phyloP scores from a whole-genome alignment of 2,329 filamentous ascomycete genomes.

The Penicillium rolfsii region DNA sequence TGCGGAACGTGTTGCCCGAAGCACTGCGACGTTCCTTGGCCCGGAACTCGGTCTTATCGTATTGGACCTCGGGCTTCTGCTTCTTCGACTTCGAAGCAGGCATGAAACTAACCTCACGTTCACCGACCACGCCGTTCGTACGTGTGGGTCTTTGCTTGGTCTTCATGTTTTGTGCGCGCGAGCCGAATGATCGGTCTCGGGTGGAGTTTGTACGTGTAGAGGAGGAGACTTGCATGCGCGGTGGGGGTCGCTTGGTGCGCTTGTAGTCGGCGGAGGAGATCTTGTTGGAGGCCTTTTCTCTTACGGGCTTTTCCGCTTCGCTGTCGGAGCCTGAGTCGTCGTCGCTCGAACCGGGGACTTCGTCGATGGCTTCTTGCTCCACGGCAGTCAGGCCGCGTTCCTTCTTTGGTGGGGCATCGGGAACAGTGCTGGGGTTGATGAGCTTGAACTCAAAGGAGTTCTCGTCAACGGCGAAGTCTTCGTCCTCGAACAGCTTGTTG shows the following conservation, averaged over 20 bases:
- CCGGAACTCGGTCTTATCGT: constrained; percentile 30
- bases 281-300: constrained; percentile 44
- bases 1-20: constrained; percentile 53
- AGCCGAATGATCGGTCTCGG: constrained; percentile 61
- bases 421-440: constrained; percentile 82
- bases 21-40: constrained; percentile 53
- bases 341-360: constrained; percentile 49
- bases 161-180: constrained; percentile 54
- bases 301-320: constrained; percentile 35
- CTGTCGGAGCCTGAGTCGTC: constrained; percentile 41
- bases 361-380: constrained; percentile 63
- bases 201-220: constrained; percentile 50
- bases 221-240: constrained; percentile 62
- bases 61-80: constrained; percentile 27
- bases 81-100: constrained; percentile 52
- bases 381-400: constrained; percentile 63
- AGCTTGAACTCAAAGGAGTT: constrained; percentile 81
- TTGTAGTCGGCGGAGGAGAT: constrained; percentile 61
- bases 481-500: constrained; percentile 84
- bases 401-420: constrained; percentile 34
- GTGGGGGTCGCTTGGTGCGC: constrained; percentile 53
- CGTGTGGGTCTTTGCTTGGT: constrained; percentile 39
- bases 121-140: constrained; percentile 47
- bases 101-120: constrained; percentile 64
- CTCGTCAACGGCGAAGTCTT: constrained; percentile 92